phyloP scores from a whole-genome alignment of 2,329 filamentous ascomycete genomes.

The Trichoderma simmonsii region DNA sequence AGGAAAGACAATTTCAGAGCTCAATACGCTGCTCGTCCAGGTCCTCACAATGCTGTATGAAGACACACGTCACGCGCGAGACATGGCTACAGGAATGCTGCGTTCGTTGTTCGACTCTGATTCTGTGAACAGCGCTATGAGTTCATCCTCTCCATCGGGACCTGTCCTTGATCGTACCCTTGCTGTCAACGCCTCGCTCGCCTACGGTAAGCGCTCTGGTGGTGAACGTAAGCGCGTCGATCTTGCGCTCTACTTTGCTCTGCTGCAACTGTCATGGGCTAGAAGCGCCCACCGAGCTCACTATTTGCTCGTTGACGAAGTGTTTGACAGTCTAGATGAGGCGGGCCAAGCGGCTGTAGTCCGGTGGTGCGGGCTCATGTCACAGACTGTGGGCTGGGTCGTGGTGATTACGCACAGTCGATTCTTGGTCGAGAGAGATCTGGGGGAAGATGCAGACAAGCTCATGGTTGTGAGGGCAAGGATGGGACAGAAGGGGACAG shows the following conservation, averaged over 20 bases:
- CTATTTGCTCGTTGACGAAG: constrained; percentile 25
- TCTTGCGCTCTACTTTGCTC: constrained; percentile 25
- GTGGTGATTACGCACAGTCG: constrained; percentile 24
- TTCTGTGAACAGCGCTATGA: neutral
- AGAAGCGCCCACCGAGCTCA: constrained; percentile 23
- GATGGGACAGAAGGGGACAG: constrained; percentile 22
- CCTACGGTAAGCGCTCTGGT: constrained; percentile 23
- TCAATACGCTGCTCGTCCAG: constrained; percentile 21
- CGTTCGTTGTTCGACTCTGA: constrained; percentile 21
- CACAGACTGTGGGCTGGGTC: constrained; percentile 20
- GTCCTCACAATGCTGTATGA: constrained; percentile 21
- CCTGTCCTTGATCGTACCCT: constrained; percentile 20
- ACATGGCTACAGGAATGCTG: constrained; percentile 23
- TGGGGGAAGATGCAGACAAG: constrained; percentile 15
- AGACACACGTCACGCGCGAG: constrained; percentile 19
- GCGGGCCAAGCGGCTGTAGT: constrained; percentile 22
- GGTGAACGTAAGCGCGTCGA: constrained; percentile 25
- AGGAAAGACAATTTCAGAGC: constrained; percentile 21
- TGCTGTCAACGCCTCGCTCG: constrained; percentile 17
- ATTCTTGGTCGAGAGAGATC: constrained; percentile 21
- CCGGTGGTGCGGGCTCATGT: constrained; percentile 22
- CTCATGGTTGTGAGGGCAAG: constrained; percentile 18
- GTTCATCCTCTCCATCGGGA: neutral
- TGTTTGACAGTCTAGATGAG: constrained; percentile 24
- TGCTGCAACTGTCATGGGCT: constrained; percentile 20